Base-by-base conservation (phyloP, 2,329 filamentous ascomycete species). In the Penicillium sp. region DNA sequence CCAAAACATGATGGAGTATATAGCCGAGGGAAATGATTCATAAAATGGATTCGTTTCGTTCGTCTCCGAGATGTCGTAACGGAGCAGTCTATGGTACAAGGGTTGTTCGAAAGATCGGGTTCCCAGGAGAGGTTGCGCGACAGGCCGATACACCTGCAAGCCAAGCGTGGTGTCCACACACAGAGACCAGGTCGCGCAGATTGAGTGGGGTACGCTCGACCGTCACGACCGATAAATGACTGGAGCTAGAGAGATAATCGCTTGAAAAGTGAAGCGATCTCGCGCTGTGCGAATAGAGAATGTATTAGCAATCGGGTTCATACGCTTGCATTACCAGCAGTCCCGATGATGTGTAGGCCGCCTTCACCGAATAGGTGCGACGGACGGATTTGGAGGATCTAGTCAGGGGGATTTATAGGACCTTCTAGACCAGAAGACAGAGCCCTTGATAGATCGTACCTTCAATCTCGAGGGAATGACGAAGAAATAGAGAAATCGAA, bases 1-100 rank as follows among this genome's bases (percentile, higher is more conserved):
- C 94, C 94, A 99, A 80, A 99, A 99, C 94, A 99, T 99, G 82
- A 78, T 93, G 87, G 71, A 72, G 68, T 76, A 74, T 69, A 70
- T 68, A 68, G 66, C 62, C 61, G 64, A 57, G 59, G 65, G 63
- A 64, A 68, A 68, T 66, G 61, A 71, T 67, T 74, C 73, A 75
- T 75, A 71, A 66, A 71, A 73, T 65, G 57, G 62, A 60, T 49
- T 58, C 57, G 61, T 57, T 58, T 54, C 62, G 63, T 64, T 61
- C 57, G 60, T 66, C 61, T 66, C 64, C 64, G 62, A 66, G 57
- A 49, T 61, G 53, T 68, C 65, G 64, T 65, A 67, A 68, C 62
- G 68, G 62, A 62, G 65, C 61, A 51, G 55, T 64, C 63, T 68
- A 67, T 69, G 63, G 51, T 68, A 71, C 66, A 70, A 59, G 56